A percentile compares a stretch with the other conserved stretches of the same genome.
Conservation (phyloP, 23 red algal species). For the Gracilaria domingensis region DNA sequence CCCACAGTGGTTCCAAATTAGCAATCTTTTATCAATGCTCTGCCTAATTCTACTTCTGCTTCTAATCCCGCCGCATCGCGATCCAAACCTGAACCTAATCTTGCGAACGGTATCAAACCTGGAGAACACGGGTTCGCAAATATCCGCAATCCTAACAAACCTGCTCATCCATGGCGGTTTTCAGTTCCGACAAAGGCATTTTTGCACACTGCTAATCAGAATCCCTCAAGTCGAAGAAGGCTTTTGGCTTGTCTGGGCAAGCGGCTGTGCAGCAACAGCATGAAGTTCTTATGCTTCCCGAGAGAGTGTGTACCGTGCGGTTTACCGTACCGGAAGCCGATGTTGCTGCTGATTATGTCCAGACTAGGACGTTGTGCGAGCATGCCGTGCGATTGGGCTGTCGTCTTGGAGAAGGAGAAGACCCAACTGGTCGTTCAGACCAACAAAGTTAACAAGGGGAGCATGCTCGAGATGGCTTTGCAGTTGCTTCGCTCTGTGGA, state of each 20-base stretch:
- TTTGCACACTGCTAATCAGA: neutral
- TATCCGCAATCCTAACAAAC: neutral
- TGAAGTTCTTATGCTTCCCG: neutral
- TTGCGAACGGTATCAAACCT: conserved; percentile 27
- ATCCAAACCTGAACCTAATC: conserved; percentile 6
- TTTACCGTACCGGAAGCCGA: conserved; percentile 9
- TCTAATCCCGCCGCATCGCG: neutral
- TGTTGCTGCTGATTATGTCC: neutral
- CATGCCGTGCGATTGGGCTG: neutral
- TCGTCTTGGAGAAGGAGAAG: conserved; percentile 8
- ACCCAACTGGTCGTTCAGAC: neutral
- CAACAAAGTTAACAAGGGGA: neutral
- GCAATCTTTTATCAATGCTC: neutral
- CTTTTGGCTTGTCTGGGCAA: neutral
- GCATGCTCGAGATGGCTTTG: neutral
- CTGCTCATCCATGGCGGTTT: conserved; percentile 13
- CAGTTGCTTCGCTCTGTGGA: conserved; percentile 24
- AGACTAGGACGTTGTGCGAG: neutral
- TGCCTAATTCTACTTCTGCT: conserved; percentile 22
- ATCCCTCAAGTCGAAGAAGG: conserved; percentile 14
- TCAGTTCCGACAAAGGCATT: neutral
- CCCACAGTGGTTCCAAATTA: conserved; percentile 2
- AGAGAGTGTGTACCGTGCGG: conserved; percentile 5
- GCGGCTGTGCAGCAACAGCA: neutral
- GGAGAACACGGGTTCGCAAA: neutral